These are phyloP conservation scores for Botrytis galanthina DNA, from an alignment of 2,329 filamentous ascomycete species.

Conservation along the genomic window DNA sequence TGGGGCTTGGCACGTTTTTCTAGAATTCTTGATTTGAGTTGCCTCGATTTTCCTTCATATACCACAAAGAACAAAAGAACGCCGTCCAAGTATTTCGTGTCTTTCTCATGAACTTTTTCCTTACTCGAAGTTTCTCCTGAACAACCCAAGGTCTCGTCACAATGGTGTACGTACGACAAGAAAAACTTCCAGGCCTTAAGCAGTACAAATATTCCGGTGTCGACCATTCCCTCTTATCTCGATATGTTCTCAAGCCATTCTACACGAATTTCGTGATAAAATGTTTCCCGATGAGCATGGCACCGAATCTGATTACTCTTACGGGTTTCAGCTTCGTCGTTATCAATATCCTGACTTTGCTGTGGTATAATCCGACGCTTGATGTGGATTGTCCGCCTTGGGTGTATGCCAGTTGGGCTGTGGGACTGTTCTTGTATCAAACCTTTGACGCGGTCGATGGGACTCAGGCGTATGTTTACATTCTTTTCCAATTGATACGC, in stretches of 20 bases:
- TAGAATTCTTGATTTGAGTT: slow-evolving; percentile 15
- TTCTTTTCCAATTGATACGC: neutral
- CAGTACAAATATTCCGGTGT: slow-evolving; percentile 95
- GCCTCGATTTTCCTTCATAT: neutral
- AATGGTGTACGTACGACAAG: slow-evolving; percentile 96
- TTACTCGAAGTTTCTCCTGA: neutral
- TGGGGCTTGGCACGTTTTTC: slow-evolving; percentile 25
- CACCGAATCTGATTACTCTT: slow-evolving; percentile 82
- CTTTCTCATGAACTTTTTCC: slow-evolving; percentile 2
- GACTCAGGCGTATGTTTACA: slow-evolving; percentile 71
- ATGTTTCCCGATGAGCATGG: slow-evolving; percentile 94
- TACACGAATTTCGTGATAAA: slow-evolving; percentile 94
- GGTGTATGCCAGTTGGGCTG: slow-evolving; percentile 92
- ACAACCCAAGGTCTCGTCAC: slow-evolving; percentile 31
- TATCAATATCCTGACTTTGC: slow-evolving; percentile 81
- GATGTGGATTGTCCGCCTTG: slow-evolving; percentile 91
- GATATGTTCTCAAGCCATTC: slow-evolving; percentile 95
- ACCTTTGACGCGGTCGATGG: slow-evolving; percentile 98
- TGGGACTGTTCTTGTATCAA: slow-evolving; percentile 92
- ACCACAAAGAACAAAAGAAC: neutral
- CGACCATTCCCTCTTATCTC: slow-evolving; percentile 85
- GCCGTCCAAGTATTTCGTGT: too few relatives aligned
- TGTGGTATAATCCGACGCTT: slow-evolving; percentile 94
- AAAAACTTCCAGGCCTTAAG: slow-evolving; percentile 81
- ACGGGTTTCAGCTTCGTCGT: slow-evolving; percentile 89